Conservation (phyloP, 2,329 filamentous ascomycete genomes). For the Dissoconium aciculare region DNA sequence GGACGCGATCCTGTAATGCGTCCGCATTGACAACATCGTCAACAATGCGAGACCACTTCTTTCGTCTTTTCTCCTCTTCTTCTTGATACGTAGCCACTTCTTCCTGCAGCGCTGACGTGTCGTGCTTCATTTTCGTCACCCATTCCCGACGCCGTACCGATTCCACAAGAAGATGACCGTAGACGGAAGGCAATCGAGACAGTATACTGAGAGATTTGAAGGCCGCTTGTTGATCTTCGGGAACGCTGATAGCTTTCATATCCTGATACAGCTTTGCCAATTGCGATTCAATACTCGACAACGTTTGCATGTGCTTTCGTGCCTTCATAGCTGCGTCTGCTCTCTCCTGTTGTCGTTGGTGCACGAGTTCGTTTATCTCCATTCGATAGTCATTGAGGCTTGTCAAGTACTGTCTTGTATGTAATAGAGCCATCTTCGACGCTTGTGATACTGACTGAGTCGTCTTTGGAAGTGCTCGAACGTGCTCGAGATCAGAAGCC, state of each 20-base stretch:
- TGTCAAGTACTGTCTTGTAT: conserved; percentile 49
- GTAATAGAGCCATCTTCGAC: conserved; percentile 48
- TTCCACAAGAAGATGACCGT: conserved; percentile 77
- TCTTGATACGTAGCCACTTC: conserved; percentile 87
- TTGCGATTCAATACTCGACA: conserved; percentile 63
- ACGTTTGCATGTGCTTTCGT: conserved; percentile 62
- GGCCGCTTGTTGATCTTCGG: conserved; percentile 60
- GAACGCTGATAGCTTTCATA: conserved; percentile 55
- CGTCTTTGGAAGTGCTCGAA: conserved; percentile 52
- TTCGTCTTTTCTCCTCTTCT: conserved; percentile 75
- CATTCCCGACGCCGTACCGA: conserved; percentile 77
- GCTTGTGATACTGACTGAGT: conserved; percentile 48
- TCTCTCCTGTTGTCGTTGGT: conserved; percentile 43
- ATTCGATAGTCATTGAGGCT: conserved; percentile 41
- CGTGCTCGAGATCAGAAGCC: conserved; percentile 66
- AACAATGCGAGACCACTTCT: conserved; percentile 79
- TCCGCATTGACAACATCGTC: conserved; percentile 58
- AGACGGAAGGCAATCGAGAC: conserved; percentile 72
- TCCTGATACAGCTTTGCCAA: conserved; percentile 58
- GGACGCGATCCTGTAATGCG: conserved; percentile 47
- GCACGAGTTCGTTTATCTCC: conserved; percentile 42
- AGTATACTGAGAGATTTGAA: conserved; percentile 71
- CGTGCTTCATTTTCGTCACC: conserved; percentile 76
- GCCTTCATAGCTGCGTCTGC: conserved; percentile 53
- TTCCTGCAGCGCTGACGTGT: conserved; percentile 76